Evolutionary conservation across 495 filamentous ascomycete species (phyloP).

Genomic region (Talaromyces ruber): DNA sequence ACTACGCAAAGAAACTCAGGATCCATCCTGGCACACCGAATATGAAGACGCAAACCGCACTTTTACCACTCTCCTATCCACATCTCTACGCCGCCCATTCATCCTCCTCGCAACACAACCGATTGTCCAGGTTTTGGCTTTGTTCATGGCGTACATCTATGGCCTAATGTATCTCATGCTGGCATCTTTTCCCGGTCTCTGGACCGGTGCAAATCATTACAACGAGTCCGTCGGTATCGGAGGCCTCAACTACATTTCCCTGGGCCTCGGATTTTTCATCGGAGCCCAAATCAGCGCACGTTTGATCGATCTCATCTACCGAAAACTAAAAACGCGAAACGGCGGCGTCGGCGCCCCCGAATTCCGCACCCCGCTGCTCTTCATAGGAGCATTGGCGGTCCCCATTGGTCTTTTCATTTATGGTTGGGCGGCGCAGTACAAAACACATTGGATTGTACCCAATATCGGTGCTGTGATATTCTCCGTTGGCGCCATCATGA

Average conservation of each 20-base stretch:
- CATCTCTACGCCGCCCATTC: slow-evolving; percentile 46
- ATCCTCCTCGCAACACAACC: slow-evolving; percentile 49
- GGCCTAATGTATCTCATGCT: slow-evolving; percentile 67
- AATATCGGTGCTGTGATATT: slow-evolving; percentile 61
- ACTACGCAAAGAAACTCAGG: slow-evolving; percentile 57
- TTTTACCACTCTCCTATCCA: slow-evolving; percentile 30
- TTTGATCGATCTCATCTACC: slow-evolving; percentile 59
- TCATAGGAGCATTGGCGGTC: slow-evolving; percentile 46
- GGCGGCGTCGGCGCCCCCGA: slow-evolving; percentile 52
- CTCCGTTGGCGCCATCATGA: slow-evolving; percentile 48
- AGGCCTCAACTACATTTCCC: slow-evolving; percentile 63
- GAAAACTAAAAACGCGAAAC: slow-evolving; percentile 48
- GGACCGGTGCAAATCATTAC: slow-evolving; percentile 44
- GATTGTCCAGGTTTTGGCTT: slow-evolving; percentile 50
- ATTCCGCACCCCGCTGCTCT: slow-evolving; percentile 59
- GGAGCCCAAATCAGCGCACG: slow-evolving; percentile 56
- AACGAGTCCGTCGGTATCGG: slow-evolving; percentile 51
- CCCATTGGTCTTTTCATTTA: slow-evolving; percentile 64
- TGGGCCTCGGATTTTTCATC: slow-evolving; percentile 60
- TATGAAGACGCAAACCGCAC: slow-evolving; percentile 44
- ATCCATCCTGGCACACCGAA: slow-evolving; percentile 53
- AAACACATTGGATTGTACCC: slow-evolving; percentile 61
- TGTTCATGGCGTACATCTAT: slow-evolving; percentile 63
- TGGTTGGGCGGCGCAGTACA: slow-evolving; percentile 58
- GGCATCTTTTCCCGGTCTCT: slow-evolving; percentile 59